Conservation (phyloP, 495 filamentous ascomycete genomes). For the Recurvomyces mirabilis region DNA sequence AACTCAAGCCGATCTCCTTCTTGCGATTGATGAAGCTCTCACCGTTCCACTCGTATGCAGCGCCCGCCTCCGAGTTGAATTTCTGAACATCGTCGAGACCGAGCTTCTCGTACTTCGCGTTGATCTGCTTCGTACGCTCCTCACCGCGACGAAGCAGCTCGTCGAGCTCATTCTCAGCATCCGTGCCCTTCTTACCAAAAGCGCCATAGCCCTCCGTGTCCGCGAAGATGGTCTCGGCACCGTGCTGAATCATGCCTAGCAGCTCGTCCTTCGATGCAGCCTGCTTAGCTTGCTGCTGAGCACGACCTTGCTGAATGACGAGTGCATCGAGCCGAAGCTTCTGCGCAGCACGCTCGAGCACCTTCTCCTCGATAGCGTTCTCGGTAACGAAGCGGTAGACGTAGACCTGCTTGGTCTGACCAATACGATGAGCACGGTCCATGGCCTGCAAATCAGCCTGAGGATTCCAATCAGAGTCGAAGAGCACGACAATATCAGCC, state of each 20-base stretch:
- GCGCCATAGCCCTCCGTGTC: constrained; percentile 47
- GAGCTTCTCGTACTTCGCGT: constrained; percentile 90
- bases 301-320: constrained; percentile 98
- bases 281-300: constrained; percentile 79
- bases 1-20: constrained; percentile 87
- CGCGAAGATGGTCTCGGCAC: constrained; percentile 86
- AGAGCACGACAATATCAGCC: constrained; percentile 95
- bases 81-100: constrained; percentile 97
- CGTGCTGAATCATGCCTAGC: constrained; percentile 96
- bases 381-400: constrained; percentile 97
- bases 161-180: constrained; percentile 87
- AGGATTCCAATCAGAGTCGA: constrained; percentile 98
- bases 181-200: constrained; percentile 45
- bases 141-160: constrained; percentile 76
- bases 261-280: constrained; percentile 91
- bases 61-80: constrained; percentile 84
- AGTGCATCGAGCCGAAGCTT: constrained; percentile 95
- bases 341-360: constrained; percentile 91
- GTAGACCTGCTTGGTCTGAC: constrained; percentile 94
- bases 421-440: constrained; percentile 97
- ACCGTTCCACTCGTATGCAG: constrained; percentile 88
- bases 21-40: constrained; percentile 87
- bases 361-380: constrained; percentile 97
- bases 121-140: constrained; percentile 76
- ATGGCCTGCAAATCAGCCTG: constrained; percentile 98